A percentile compares a stretch with the other conserved stretches of the same genome.
These are phyloP conservation scores for Galerina marginata DNA, from an alignment of 768 basidiomycete genomes.

Conservation along the genomic window DNA sequence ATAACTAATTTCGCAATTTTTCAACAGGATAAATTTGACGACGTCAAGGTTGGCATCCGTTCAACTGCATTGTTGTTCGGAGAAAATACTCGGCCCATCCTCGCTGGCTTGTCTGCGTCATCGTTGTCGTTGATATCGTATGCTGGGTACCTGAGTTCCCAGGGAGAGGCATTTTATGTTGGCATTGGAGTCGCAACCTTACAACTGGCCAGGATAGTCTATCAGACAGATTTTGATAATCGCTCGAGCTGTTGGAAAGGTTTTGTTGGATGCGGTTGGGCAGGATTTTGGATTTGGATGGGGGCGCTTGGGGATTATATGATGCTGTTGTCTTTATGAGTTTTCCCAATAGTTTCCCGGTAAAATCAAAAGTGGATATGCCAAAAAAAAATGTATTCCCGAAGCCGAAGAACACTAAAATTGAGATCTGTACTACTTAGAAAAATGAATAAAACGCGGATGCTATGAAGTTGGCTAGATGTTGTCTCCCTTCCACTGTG, in stretches of 20 bases:
- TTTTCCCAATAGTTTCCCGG: not conserved
- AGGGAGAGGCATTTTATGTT: conserved; percentile 79
- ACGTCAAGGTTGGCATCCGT: conserved; percentile 84
- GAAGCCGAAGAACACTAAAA: not conserved
- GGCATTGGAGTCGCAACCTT: conserved; percentile 74
- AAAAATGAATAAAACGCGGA: not conserved
- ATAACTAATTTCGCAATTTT: not conserved
- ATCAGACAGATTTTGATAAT: conserved; percentile 74
- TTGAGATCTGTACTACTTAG: not conserved
- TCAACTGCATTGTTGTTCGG: conserved; percentile 95
- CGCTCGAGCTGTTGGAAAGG: conserved; percentile 88
- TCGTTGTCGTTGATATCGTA: conserved; percentile 76
- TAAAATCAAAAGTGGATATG: not conserved
- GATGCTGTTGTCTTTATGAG: conserved; percentile 30
- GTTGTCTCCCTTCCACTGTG: too few relatives aligned
- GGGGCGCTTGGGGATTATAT: conserved; percentile 78
- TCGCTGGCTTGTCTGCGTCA: conserved; percentile 73
- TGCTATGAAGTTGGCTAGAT: not conserved
- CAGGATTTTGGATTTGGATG: conserved; percentile 88
- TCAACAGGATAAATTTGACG: conserved; percentile 88
- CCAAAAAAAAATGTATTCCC: not conserved
- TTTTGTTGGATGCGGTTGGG: conserved; percentile 87
- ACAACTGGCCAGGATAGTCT: conserved; percentile 81
- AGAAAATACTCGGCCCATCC: conserved; percentile 72
- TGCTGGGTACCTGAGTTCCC: conserved; percentile 81